Conservation (phyloP, 2,329 filamentous ascomycete genomes). For the Fonsecaea pugnacius region DNA sequence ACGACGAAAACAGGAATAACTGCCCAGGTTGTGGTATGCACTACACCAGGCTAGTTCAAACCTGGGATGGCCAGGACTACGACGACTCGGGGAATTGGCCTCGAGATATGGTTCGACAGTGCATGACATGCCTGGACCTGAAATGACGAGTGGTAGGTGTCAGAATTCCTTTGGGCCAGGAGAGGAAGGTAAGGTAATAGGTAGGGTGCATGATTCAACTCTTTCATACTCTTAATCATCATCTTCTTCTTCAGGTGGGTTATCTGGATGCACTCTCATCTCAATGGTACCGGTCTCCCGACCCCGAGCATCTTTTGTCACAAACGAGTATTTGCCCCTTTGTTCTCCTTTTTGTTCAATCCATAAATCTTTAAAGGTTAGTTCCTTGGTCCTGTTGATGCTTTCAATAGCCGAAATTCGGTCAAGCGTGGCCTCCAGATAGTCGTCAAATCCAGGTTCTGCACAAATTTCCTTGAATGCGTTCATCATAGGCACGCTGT, state of each 20-base stretch:
- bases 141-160: background rate
- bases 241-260: constrained; percentile 24
- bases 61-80: constrained; percentile 4
- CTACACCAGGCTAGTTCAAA: constrained; percentile 9
- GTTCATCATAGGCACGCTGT: constrained; percentile 93
- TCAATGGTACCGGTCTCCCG: constrained; percentile 53
- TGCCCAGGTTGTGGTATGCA: constrained; percentile 22
- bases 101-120: constrained; percentile 19
- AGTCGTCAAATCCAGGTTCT: constrained; percentile 76
- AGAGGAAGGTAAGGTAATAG: background rate
- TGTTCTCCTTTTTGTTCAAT: constrained; percentile 55
- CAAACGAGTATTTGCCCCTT: constrained; percentile 72
- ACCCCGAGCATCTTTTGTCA: constrained; percentile 54
- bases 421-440: constrained; percentile 79
- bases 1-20: constrained; percentile 14
- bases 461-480: constrained; percentile 85
- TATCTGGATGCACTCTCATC: constrained; percentile 33
- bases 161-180: background rate
- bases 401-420: constrained; percentile 93
- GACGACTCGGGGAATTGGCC: background rate
- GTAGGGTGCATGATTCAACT: background rate
- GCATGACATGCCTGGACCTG: constrained; percentile 20
- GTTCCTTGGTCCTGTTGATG: constrained; percentile 86
- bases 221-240: constrained; percentile 13
- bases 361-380: constrained; percentile 94